Evolutionary conservation across 2,329 filamentous ascomycete genomes (phyloP).

Genomic region (Colletotrichum truncatum): DNA sequence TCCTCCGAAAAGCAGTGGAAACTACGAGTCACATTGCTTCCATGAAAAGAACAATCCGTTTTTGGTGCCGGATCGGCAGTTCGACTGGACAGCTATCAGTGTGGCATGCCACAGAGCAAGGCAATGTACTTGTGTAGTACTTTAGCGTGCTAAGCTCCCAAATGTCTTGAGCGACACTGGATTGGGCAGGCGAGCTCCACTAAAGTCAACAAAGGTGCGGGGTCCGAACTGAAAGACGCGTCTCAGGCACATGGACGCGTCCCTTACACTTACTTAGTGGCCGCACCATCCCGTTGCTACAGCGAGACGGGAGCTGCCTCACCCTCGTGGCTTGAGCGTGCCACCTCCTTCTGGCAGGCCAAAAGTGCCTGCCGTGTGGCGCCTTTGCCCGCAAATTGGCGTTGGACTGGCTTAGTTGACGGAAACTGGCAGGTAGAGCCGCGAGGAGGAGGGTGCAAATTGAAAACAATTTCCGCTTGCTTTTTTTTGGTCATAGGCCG

Average conservation of each 20-base stretch:
- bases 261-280: constrained; percentile 3
- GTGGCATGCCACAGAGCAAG: not conserved
- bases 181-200: constrained; percentile 22
- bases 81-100: too few relatives aligned
- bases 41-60: too few relatives aligned
- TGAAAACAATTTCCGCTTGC: constrained; percentile 19
- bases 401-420: constrained; percentile 1
- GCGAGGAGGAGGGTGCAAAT: constrained; percentile 20
- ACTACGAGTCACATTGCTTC: too few relatives aligned
- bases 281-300: constrained; percentile 4
- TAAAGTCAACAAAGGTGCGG: constrained; percentile 29
- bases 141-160: not conserved
- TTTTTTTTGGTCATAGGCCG: not conserved
- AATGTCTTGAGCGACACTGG: not conserved
- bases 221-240: constrained; percentile 24
- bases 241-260: constrained; percentile 3
- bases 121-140: not conserved
- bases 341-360: not conserved
- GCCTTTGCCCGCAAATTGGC: not conserved
- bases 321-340: not conserved
- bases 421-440: constrained; percentile 14
- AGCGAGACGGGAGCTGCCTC: constrained; percentile 18
- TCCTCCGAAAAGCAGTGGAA: too few relatives aligned
- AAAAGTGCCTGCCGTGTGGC: constrained; percentile 15
- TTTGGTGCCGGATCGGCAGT: not conserved